Evolutionary conservation across 2,329 filamentous ascomycete genomes (phyloP).

Genomic region (Hortaea werneckii): DNA sequence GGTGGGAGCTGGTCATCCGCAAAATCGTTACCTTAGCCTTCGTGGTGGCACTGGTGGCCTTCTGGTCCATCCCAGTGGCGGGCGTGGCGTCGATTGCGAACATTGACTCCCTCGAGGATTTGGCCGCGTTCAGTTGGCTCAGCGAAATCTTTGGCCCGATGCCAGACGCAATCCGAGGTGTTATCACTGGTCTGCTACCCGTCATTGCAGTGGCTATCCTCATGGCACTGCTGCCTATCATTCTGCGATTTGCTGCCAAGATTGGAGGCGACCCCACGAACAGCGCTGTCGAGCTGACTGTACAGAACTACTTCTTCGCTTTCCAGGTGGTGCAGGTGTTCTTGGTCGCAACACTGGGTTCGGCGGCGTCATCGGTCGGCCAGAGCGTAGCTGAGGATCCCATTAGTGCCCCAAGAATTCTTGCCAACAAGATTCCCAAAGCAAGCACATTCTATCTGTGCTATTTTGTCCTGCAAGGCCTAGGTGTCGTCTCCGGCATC

Average conservation of each 20-base stretch:
- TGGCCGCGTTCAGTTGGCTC: constrained; percentile 39
- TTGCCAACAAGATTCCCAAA: constrained; percentile 49
- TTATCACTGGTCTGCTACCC: constrained; percentile 77
- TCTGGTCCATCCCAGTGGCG: constrained; percentile 71
- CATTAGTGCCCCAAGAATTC: constrained; percentile 14
- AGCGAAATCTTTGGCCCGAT: constrained; percentile 69
- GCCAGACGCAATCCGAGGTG: constrained; percentile 62
- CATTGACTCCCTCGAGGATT: constrained; percentile 48
- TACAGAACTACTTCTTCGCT: constrained; percentile 82
- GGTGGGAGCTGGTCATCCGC: constrained; percentile 75
- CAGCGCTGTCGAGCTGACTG: constrained; percentile 74
- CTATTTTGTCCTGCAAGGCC: constrained; percentile 87
- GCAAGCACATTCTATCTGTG: constrained; percentile 91
- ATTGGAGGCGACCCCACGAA: constrained; percentile 69
- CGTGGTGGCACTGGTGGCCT: constrained; percentile 68
- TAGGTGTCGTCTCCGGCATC: constrained; percentile 65
- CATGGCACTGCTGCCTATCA: constrained; percentile 74
- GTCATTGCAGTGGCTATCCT: constrained; percentile 68
- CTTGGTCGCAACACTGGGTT: constrained; percentile 72
- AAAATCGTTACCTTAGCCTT: constrained; percentile 54
- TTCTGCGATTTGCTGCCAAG: constrained; percentile 73
- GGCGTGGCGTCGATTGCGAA: constrained; percentile 82
- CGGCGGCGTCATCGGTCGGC: constrained; percentile 63
- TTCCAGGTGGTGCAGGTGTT: constrained; percentile 92
- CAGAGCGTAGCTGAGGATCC: constrained; percentile 56